phyloP scores from a whole-genome alignment of 352 stramenopile genomes.

The Phytophthora tentaculata region DNA sequence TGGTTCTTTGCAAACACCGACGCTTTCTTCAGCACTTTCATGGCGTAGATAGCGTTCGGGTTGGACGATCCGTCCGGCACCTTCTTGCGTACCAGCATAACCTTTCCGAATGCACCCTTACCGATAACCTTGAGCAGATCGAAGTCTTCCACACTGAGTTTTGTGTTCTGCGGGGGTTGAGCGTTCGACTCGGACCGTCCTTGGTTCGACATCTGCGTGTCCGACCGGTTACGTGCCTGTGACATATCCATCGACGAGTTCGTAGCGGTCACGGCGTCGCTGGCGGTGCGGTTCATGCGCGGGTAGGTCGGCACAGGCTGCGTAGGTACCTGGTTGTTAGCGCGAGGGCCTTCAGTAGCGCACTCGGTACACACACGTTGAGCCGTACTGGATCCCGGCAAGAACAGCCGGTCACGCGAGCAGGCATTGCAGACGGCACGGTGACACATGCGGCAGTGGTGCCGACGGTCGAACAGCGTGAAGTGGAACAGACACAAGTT shows the following conservation, averaged over 20 bases:
- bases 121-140: constrained; percentile 96
- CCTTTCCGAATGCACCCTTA: constrained; percentile 96
- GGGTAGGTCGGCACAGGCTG: constrained; percentile 39
- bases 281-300: constrained; percentile 63
- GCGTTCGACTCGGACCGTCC: constrained; percentile 59
- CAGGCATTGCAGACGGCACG: constrained; percentile 89
- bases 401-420: constrained; percentile 83
- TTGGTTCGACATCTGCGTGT: constrained; percentile 81
- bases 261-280: constrained; percentile 53
- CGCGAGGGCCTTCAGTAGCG: constrained; percentile 79
- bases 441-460: constrained; percentile 91
- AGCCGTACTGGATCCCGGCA: constrained; percentile 84
- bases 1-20: constrained; percentile 93
- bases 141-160: constrained; percentile 93
- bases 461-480: constrained; percentile 88
- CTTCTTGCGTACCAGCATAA: constrained; percentile 95
- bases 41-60: constrained; percentile 90
- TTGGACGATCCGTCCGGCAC: constrained; percentile 66
- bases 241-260: constrained; percentile 43
- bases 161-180: constrained; percentile 46
- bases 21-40: constrained; percentile 94
- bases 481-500: constrained; percentile 92
- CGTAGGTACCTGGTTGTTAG: constrained; percentile 35
- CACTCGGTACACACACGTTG: constrained; percentile 90
- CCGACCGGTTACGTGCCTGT: constrained; percentile 55